phyloP scores from a whole-genome alignment of 1,284 basidiomycete genomes.

The Boletus hoseneyae region DNA sequence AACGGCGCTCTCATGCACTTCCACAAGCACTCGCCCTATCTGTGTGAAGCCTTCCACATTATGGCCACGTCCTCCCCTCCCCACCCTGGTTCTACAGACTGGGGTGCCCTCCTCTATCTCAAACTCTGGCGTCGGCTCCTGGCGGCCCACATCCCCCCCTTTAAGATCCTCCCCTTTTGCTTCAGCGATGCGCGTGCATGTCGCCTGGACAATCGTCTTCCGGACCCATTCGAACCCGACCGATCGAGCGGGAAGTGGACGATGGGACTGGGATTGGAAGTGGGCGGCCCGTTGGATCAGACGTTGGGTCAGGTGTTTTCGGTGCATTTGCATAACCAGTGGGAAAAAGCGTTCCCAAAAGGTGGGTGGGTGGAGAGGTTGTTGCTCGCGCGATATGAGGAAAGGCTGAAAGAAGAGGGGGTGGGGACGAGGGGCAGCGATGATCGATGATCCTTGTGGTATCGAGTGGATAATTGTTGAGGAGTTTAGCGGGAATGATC shows the following conservation, averaged over 20 bases:
- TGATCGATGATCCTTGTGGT: not conserved
- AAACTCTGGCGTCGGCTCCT: conserved; percentile 87
- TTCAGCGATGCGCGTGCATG: conserved; percentile 89
- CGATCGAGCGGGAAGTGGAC: conserved; percentile 48
- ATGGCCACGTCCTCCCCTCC: conserved; percentile 77
- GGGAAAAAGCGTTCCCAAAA: conserved; percentile 78
- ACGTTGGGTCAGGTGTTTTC: conserved; percentile 73
- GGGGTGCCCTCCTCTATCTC: conserved; percentile 88
- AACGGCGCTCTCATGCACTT: conserved; percentile 96
- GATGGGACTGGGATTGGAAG: conserved; percentile 55
- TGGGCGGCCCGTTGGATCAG: conserved; percentile 63
- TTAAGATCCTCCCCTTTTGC: conserved; percentile 90
- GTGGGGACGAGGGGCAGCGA: not conserved
- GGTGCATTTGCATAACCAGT: conserved; percentile 92
- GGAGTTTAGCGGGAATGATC: not conserved
- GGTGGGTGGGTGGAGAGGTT: conserved; percentile 80
- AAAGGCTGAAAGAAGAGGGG: conserved; percentile 28
- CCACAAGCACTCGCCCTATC: conserved; percentile 82
- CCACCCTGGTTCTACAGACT: conserved; percentile 77
- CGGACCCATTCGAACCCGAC: conserved; percentile 71
- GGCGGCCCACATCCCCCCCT: conserved; percentile 68
- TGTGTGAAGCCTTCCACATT: conserved; percentile 91
- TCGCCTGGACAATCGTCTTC: conserved; percentile 85
- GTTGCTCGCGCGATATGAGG: conserved; percentile 63
- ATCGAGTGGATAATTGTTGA: not conserved